Evolutionary conservation across 768 basidiomycete species (phyloP).

Genomic region (Mycena vitilis): DNA sequence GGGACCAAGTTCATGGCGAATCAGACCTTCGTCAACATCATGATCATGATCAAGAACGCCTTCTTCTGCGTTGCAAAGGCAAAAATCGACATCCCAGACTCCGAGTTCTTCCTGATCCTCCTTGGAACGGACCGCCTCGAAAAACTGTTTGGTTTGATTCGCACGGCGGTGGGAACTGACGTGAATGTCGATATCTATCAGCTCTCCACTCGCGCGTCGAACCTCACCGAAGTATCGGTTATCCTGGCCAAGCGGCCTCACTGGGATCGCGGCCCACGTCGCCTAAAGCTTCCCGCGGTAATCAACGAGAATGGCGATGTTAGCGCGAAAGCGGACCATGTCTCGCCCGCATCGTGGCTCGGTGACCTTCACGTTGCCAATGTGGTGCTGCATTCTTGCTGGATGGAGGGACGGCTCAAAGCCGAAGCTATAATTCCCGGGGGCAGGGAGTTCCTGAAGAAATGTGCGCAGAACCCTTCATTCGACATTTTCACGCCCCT

Average conservation of each 20-base stretch:
- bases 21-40: slow-evolving; percentile 46
- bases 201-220: slow-evolving; percentile 42
- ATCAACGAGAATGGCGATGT: slow-evolving; percentile 42
- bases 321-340: slow-evolving; percentile 44
- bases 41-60: slow-evolving; percentile 52
- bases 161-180: slow-evolving; percentile 51
- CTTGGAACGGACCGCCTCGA: slow-evolving; percentile 54
- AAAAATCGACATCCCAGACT: slow-evolving; percentile 46
- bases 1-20: slow-evolving; percentile 43
- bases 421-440: not conserved
- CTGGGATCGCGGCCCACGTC: slow-evolving; percentile 52
- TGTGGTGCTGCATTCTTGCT: slow-evolving; percentile 43
- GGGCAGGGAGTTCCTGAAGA: too few species aligned
- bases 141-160: slow-evolving; percentile 47
- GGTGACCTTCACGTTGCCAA: slow-evolving; percentile 44
- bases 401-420: slow-evolving; percentile 41
- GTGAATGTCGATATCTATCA: slow-evolving; percentile 42
- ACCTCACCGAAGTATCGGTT: slow-evolving; percentile 45
- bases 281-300: slow-evolving; percentile 44
- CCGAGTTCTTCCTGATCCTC: slow-evolving; percentile 48
- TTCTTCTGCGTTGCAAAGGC: slow-evolving; percentile 52
- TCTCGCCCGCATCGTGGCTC: slow-evolving; percentile 48
- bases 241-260: slow-evolving; percentile 51
- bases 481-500: too few species aligned
- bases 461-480: too few species aligned